Percentiles rank a stretch among this genome's conserved stretches.
These are phyloP conservation scores for Taiozyma sp. DNA, from an alignment of 1,139 yeast species.

Conservation along the genomic window DNA sequence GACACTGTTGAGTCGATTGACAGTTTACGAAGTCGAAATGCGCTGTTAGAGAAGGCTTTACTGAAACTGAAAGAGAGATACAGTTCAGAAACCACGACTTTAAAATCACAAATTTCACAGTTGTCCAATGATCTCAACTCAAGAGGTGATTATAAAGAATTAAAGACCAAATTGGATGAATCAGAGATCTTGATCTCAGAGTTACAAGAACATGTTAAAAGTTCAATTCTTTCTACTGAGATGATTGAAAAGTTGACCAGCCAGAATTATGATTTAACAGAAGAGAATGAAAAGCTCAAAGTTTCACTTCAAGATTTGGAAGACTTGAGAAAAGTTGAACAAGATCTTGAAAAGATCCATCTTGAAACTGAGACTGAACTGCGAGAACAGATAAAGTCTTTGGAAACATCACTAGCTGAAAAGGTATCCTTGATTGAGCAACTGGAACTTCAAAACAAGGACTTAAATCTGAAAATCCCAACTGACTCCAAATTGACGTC, in stretches of 20 bases:
- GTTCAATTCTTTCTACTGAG: constrained; percentile 35
- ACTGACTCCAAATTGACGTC: not conserved
- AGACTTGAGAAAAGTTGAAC: constrained; percentile 53
- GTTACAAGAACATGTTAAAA: constrained; percentile 40
- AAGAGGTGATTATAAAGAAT: not conserved
- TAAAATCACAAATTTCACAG: constrained; percentile 28
- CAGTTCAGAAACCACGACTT: constrained; percentile 24
- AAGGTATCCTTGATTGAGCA: constrained; percentile 25
- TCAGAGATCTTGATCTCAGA: constrained; percentile 40
- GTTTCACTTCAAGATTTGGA: constrained; percentile 49
- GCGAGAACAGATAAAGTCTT: constrained; percentile 35
- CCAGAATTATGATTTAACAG: constrained; percentile 44
- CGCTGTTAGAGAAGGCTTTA: constrained; percentile 34
- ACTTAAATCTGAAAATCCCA: constrained; percentile 16
- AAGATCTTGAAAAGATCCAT: constrained; percentile 57
- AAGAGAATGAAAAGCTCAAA: constrained; percentile 35
- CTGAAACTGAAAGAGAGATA: constrained; percentile 28
- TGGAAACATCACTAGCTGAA: constrained; percentile 31
- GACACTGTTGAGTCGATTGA: constrained; percentile 15
- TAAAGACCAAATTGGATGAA: constrained; percentile 25
- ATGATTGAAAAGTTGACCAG: constrained; percentile 52
- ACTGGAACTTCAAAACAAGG: constrained; percentile 31
- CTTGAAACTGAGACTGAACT: constrained; percentile 50
- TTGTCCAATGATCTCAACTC: constrained; percentile 1
- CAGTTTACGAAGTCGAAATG: constrained; percentile 23